A percentile compares a stretch with the other conserved stretches of the same genome.
phyloP scores from a whole-genome alignment of 805 yeast species.

The Hemisphaericaspora nanyangensis region DNA sequence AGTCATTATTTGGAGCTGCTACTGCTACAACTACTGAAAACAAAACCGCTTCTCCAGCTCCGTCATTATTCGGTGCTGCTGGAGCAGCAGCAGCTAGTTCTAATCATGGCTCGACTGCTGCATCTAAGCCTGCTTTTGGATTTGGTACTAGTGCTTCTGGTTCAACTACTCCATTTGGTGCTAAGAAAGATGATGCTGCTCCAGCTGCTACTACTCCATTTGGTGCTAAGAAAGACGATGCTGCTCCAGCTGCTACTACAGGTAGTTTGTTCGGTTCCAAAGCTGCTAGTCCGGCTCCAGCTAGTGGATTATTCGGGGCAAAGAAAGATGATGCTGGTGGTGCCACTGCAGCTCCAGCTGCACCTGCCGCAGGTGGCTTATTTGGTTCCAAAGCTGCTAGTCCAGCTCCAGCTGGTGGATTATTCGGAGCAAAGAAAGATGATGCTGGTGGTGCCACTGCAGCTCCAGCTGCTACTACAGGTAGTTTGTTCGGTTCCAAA shows the following conservation, averaged over 20 bases:
- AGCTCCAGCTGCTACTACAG: background rate
- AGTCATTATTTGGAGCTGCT: constrained; percentile 14
- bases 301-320: background rate
- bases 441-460: constrained; percentile 3
- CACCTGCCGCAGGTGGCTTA: background rate
- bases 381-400: constrained; percentile 14
- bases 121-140: constrained; percentile 18
- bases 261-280: too few species aligned
- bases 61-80: background rate
- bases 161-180: constrained; percentile 13
- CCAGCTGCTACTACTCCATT: background rate
- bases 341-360: background rate
- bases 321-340: constrained; percentile 9
- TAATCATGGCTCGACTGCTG: constrained; percentile 16
- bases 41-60: constrained; percentile 11
- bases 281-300: background rate
- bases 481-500: constrained; percentile 10
- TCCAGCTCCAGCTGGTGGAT: constrained; percentile 6
- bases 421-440: constrained; percentile 14
- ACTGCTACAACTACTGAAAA: constrained; percentile 10
- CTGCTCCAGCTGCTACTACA: constrained; percentile 2
- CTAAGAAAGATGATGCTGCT: constrained; percentile 10
- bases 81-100: constrained; percentile 14
- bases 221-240: background rate
- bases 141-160: constrained; percentile 15